Conservation (phyloP, 1,284 basidiomycete genomes). For the Leccinum pachyderme region DNA sequence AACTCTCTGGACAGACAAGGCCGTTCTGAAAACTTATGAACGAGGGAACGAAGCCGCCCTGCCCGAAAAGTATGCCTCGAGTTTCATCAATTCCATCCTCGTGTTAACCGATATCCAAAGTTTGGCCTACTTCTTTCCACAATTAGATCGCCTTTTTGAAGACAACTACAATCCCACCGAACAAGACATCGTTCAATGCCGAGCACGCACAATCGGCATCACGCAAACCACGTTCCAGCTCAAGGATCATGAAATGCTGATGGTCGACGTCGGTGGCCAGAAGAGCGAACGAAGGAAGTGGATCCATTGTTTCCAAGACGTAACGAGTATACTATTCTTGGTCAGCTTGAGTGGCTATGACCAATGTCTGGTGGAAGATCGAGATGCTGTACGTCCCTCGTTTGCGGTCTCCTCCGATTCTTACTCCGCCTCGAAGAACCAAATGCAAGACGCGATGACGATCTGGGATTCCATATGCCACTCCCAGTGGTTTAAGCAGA, state of each 20-base stretch:
- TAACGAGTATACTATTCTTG: constrained; percentile 85
- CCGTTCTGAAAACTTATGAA: constrained; percentile 70
- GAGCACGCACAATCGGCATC: constrained; percentile 90
- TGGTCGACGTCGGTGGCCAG: constrained; percentile 91
- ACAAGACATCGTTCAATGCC: constrained; percentile 83
- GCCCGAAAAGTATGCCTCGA: constrained; percentile 75
- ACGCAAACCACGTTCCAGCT: constrained; percentile 88
- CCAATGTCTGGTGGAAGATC: constrained; percentile 91
- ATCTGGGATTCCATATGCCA: constrained; percentile 95
- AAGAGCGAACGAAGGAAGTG: constrained; percentile 88
- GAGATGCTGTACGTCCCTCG: constrained; percentile 67
- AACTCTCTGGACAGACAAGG: constrained; percentile 75
- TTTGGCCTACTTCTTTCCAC: constrained; percentile 71
- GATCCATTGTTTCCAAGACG: constrained; percentile 86
- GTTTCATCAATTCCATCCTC: not conserved
- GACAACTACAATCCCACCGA: constrained; percentile 71
- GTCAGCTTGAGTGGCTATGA: constrained; percentile 89
- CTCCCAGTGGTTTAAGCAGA: constrained; percentile 90
- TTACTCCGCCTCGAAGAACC: constrained; percentile 58
- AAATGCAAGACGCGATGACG: constrained; percentile 96
- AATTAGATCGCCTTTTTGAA: constrained; percentile 79
- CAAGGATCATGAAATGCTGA: constrained; percentile 73
- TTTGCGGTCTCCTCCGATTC: not conserved
- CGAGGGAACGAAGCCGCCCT: constrained; percentile 84
- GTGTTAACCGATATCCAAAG: constrained; percentile 34